phyloP scores from a whole-genome alignment of 129 eudicot genomes.

The Oenanthe sinensis region DNA sequence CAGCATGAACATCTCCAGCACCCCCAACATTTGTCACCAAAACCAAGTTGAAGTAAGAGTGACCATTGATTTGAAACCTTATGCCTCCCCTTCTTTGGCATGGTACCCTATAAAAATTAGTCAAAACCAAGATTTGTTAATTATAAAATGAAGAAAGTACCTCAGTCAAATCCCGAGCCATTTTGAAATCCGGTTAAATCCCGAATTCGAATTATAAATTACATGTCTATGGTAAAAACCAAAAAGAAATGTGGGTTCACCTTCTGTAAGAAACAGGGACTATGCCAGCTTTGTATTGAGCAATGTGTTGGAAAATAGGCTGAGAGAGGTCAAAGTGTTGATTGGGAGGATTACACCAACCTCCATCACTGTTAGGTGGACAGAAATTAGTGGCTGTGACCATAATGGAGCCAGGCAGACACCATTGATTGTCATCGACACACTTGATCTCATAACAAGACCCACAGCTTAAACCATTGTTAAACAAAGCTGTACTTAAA shows the following conservation, averaged over 20 bases:
- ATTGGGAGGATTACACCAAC: conserved; percentile 89
- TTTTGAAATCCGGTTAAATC: too few species aligned
- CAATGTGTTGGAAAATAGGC: conserved; percentile 79
- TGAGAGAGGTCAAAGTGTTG: conserved; percentile 89
- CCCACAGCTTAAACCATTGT: conserved; percentile 88
- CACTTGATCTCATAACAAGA: conserved; percentile 72
- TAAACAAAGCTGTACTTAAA: conserved; percentile 70
- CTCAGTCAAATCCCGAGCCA: too few species aligned
- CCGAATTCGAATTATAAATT: too few species aligned
- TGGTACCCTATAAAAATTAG: conserved; percentile 48
- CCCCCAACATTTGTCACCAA: conserved; percentile 78
- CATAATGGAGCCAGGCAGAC: conserved; percentile 62
- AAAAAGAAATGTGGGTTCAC: conserved; percentile 7
- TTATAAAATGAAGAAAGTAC: neutral
- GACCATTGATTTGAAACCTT: conserved; percentile 81
- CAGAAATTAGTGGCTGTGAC: conserved; percentile 95
- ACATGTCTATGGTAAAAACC: neutral
- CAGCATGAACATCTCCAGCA: conserved; percentile 73
- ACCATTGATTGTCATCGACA: conserved; percentile 45
- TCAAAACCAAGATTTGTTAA: neutral
- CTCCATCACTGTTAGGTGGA: conserved; percentile 84
- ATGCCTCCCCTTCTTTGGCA: conserved; percentile 86
- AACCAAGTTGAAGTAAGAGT: conserved; percentile 79
- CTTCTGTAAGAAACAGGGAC: conserved; percentile 87
- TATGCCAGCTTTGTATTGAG: conserved; percentile 75